Evolutionary conservation across 371 early-diverging fungal genomes (phyloP).

Genomic region (Massospora cicadina): DNA sequence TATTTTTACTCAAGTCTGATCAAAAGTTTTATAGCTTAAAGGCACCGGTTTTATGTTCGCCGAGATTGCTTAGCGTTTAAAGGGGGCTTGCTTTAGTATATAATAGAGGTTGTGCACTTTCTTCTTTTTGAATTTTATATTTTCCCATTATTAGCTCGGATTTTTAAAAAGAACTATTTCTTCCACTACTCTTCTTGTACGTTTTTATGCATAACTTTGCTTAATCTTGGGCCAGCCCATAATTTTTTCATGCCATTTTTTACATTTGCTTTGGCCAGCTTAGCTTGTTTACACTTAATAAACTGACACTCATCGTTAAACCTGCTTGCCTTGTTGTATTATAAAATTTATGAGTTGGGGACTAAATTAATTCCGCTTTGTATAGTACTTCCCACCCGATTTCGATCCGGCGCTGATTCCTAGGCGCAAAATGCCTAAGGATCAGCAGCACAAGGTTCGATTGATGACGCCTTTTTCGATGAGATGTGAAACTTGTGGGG

Average conservation of each 20-base stretch:
- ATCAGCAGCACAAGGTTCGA: conserved; percentile 80
- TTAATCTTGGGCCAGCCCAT: not conserved
- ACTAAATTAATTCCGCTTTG: conserved; percentile 39
- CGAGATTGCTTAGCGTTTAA: no score
- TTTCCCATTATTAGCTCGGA: no score
- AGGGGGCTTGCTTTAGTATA: no score
- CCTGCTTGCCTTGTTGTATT: not conserved
- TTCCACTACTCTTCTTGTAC: not conserved
- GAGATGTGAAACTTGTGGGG: conserved; percentile 89
- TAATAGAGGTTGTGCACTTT: no score
- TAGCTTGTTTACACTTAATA: not conserved
- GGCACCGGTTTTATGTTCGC: no score
- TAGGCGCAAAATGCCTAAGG: conserved; percentile 56
- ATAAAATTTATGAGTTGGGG: not conserved
- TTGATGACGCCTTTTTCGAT: conserved; percentile 96
- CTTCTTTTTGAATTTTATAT: no score
- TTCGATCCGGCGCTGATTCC: conserved; percentile 69
- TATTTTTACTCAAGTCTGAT: no score
- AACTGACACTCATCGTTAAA: not conserved
- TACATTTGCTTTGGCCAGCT: not conserved
- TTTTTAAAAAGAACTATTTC: no score
- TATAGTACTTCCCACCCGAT: conserved; percentile 90
- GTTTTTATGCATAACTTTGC: not conserved
- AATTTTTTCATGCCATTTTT: not conserved
- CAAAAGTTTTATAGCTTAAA: no score